phyloP scores from a whole-genome alignment of 495 filamentous ascomycete genomes.

The Lichenothelia convexa region DNA sequence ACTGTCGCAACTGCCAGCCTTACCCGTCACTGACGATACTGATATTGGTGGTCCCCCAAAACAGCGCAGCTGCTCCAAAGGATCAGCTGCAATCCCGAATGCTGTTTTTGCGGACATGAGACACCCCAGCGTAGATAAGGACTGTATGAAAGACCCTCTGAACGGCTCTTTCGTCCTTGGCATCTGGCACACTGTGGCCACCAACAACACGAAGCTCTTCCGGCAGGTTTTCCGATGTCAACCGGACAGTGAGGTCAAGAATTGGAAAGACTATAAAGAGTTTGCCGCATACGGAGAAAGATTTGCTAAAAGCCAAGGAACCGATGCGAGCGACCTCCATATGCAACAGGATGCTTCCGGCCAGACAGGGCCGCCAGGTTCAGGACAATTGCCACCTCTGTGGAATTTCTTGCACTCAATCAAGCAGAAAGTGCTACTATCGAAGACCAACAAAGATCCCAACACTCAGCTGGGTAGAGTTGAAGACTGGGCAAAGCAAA shows the following conservation, averaged over 20 bases:
- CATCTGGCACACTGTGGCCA: constrained; percentile 71
- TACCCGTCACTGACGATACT: constrained; percentile 53
- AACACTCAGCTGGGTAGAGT: constrained; percentile 1
- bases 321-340: constrained; percentile 15
- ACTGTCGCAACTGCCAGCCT: constrained; percentile 44
- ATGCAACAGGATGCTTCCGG: constrained; percentile 9
- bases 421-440: constrained; percentile 8
- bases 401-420: not conserved
- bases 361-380: constrained; percentile 16
- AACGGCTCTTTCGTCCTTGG: constrained; percentile 69
- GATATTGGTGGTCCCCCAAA: constrained; percentile 56
- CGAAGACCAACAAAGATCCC: constrained; percentile 8
- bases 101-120: constrained; percentile 49
- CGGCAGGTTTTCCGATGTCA: constrained; percentile 89
- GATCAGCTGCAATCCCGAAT: constrained; percentile 27
- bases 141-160: constrained; percentile 71
- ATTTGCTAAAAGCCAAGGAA: constrained; percentile 45
- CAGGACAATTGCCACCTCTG: constrained; percentile 1
- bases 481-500: not conserved
- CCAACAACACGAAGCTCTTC: constrained; percentile 88
- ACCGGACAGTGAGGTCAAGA: constrained; percentile 85
- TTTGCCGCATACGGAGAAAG: constrained; percentile 60
- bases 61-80: constrained; percentile 27
- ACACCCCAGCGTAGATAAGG: constrained; percentile 40
- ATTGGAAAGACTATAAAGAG: constrained; percentile 88